Conservation (phyloP, 192 early-diverging fungal species). For the Coemansia sp. region DNA sequence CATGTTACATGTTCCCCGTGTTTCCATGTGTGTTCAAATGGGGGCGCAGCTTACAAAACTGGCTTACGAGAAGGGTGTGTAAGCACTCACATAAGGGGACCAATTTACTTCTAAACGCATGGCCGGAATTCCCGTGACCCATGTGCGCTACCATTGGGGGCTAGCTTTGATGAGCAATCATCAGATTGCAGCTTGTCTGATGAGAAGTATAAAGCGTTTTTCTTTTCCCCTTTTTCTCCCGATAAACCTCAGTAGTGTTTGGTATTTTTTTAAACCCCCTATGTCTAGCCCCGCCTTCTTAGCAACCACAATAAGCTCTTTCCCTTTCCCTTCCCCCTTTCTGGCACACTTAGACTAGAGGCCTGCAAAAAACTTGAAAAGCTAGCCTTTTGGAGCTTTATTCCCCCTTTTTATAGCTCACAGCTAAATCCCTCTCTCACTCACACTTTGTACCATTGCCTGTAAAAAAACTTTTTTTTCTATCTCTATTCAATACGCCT, state of each 20-base stretch:
- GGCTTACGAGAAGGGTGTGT: not conserved
- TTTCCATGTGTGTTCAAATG: not conserved
- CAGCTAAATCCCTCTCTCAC: not conserved
- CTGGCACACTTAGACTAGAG: not conserved
- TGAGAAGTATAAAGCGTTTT: not conserved
- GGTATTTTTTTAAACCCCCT: slow-evolving; percentile 1
- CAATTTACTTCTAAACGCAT: not conserved
- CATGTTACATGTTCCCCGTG: not conserved
- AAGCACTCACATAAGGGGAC: too few species aligned
- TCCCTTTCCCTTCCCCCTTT: not conserved
- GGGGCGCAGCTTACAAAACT: not conserved
- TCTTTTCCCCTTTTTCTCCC: not conserved
- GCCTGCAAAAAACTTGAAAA: not conserved
- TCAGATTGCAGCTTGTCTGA: not conserved
- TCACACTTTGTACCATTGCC: not conserved
- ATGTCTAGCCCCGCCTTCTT: not conserved
- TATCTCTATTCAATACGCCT: slow-evolving; percentile 1
- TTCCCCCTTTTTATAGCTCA: not conserved
- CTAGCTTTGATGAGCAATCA: not conserved
- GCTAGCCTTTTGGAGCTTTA: not conserved
- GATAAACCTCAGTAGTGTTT: not conserved
- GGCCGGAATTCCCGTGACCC: slow-evolving; percentile 5
- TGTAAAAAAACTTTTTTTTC: slow-evolving; percentile 1
- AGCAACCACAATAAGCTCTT: not conserved
- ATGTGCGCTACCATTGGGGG: not conserved